Conservation (phyloP, 2,329 filamentous ascomycete genomes). For the Phialocephala subalpina region DNA sequence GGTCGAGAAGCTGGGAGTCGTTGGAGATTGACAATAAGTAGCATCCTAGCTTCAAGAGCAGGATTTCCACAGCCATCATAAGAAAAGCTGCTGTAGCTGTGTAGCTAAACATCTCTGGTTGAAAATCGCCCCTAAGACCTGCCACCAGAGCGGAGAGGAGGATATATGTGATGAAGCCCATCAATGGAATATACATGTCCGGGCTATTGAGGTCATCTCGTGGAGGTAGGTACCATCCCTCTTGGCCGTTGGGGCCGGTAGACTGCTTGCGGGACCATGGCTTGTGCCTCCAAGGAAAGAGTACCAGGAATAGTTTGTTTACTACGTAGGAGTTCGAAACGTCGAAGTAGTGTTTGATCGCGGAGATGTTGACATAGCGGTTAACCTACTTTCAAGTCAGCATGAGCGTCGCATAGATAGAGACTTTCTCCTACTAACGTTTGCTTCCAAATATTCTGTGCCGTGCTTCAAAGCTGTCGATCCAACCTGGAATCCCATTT, state of each 20-base stretch:
- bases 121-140: slow-evolving; percentile 88
- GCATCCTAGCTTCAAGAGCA: slow-evolving; percentile 90
- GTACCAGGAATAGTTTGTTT: slow-evolving; percentile 89
- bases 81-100: slow-evolving; percentile 86
- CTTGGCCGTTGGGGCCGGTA: slow-evolving; percentile 72
- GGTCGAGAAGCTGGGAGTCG: slow-evolving; percentile 89
- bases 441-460: slow-evolving; percentile 94
- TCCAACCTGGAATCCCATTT: slow-evolving; percentile 94
- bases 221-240: slow-evolving; percentile 85
- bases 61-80: slow-evolving; percentile 86
- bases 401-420: neutral
- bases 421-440: slow-evolving; percentile 63
- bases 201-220: slow-evolving; percentile 97
- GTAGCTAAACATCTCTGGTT: slow-evolving; percentile 90
- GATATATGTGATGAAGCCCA: slow-evolving; percentile 98
- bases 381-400: slow-evolving; percentile 62
- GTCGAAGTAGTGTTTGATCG: slow-evolving; percentile 99
- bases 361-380: slow-evolving; percentile 88
- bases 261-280: slow-evolving; percentile 94
- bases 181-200: slow-evolving; percentile 99
- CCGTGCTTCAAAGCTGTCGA: slow-evolving; percentile 91
- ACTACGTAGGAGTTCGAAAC: slow-evolving; percentile 97
- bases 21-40: slow-evolving; percentile 95
- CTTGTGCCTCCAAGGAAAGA: slow-evolving; percentile 97
- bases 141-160: slow-evolving; percentile 91